Percentiles rank a stretch among this genome's conserved stretches.
phyloP scores from a whole-genome alignment of 305 asterid genomes.

The Fraxinus sp. region DNA sequence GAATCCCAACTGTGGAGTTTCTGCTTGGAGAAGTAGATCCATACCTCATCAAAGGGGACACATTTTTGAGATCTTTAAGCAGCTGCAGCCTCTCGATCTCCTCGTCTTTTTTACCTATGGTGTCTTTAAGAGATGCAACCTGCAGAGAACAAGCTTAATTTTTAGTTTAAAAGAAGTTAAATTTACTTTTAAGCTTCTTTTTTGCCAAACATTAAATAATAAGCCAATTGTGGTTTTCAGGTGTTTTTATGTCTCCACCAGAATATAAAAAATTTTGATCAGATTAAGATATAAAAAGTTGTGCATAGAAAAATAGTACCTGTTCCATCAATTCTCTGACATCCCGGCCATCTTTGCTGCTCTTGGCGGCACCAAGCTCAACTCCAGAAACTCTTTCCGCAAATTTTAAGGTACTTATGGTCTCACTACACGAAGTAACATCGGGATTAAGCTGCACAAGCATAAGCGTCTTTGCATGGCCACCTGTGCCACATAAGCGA shows the following conservation, averaged over 20 bases:
- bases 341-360: constrained; percentile 68
- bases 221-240: neutral
- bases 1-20: constrained; percentile 12
- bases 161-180: neutral
- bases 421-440: constrained; percentile 47
- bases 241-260: neutral
- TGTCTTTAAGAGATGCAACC: constrained; percentile 70
- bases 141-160: constrained; percentile 22
- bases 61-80: constrained; percentile 46
- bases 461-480: constrained; percentile 84
- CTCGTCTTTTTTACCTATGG: constrained; percentile 67
- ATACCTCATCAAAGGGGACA: constrained; percentile 49
- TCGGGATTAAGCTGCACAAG: constrained; percentile 88
- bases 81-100: constrained; percentile 63
- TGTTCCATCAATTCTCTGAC: constrained; percentile 76
- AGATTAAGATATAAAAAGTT: neutral
- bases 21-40: constrained; percentile 29
- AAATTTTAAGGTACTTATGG: constrained; percentile 66
- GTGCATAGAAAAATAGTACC: constrained; percentile 34
- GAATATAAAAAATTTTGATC: neutral
- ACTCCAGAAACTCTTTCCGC: constrained; percentile 87
- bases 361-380: constrained; percentile 80
- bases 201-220: neutral
- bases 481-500: constrained; percentile 22
- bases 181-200: neutral